phyloP scores from a whole-genome alignment of 768 basidiomycete genomes.

The Rhizopogon vulgaris region DNA sequence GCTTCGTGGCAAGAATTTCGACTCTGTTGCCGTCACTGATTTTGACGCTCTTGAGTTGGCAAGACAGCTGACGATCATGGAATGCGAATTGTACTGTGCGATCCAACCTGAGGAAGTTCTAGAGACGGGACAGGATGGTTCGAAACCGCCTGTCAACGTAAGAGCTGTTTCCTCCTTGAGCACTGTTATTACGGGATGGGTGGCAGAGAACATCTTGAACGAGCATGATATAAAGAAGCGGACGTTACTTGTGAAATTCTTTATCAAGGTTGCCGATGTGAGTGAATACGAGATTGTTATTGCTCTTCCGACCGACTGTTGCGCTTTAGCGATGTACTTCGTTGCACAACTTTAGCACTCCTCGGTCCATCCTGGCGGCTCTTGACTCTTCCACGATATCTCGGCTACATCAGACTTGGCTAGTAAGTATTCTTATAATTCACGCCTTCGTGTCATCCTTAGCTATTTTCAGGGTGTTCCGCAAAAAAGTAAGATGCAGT shows the following conservation, averaged over 20 bases:
- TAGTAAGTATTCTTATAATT: constrained; percentile 43
- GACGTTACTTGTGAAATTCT: constrained; percentile 76
- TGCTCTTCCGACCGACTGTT: constrained; percentile 7
- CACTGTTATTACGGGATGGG: constrained; percentile 93
- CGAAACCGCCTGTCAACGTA: constrained; percentile 60
- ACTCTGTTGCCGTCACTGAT: constrained; percentile 69
- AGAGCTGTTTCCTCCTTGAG: constrained; percentile 83
- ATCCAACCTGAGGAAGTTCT: constrained; percentile 88
- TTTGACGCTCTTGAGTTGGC: constrained; percentile 91
- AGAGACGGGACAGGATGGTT: constrained; percentile 71
- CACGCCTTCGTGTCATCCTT: background rate
- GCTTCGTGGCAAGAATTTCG: constrained; percentile 61
- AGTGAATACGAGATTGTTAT: constrained; percentile 25
- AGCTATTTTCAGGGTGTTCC: constrained; percentile 56
- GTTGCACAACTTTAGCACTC: constrained; percentile 87
- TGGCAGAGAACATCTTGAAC: constrained; percentile 88
- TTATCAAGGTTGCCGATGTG: constrained; percentile 90
- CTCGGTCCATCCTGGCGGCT: constrained; percentile 88
- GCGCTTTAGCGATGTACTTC: constrained; percentile 69
- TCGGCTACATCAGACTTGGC: constrained; percentile 89
- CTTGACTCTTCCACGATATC: constrained; percentile 94
- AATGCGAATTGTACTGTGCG: constrained; percentile 78
- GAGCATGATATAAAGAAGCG: constrained; percentile 88
- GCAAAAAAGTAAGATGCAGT: constrained; percentile 74
- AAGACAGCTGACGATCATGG: constrained; percentile 91